Evolutionary conservation across 2,329 filamentous ascomycete species (phyloP).

Genomic region (Orbilia brochopaga): DNA sequence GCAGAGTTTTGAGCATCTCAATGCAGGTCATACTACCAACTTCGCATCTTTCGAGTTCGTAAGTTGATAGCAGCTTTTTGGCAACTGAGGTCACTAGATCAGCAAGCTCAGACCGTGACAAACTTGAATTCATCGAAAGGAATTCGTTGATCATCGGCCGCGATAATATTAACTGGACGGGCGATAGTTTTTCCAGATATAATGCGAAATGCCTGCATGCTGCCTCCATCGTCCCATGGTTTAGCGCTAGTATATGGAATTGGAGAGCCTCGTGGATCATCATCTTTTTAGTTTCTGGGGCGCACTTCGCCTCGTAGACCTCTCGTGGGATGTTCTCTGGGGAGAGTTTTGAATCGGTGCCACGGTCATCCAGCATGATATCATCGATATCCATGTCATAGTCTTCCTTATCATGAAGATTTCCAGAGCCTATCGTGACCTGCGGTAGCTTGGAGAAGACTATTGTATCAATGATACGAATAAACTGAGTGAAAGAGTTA

Average conservation of each 20-base stretch:
- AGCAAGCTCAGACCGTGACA: slow-evolving; percentile 58
- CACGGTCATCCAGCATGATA: slow-evolving; percentile 40
- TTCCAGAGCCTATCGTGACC: slow-evolving; percentile 6
- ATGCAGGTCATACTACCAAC: slow-evolving; percentile 72
- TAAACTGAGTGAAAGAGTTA: slow-evolving; percentile 30
- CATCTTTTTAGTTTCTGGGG: slow-evolving; percentile 51
- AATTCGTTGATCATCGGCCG: slow-evolving; percentile 53
- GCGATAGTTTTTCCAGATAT: slow-evolving; percentile 52
- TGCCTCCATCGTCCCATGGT: slow-evolving; percentile 25
- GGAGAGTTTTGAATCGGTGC: slow-evolving; percentile 45
- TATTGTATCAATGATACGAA: slow-evolving; percentile 20
- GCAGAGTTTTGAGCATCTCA: slow-evolving; percentile 70
- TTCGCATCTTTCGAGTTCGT: slow-evolving; percentile 75
- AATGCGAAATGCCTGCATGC: slow-evolving; percentile 50
- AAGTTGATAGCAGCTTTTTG: slow-evolving; percentile 62
- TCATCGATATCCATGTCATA: slow-evolving; percentile 60
- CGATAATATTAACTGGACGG: slow-evolving; percentile 52
- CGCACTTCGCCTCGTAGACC: slow-evolving; percentile 52
- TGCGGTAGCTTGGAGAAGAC: slow-evolving; percentile 32
- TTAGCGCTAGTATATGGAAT: slow-evolving; percentile 51
- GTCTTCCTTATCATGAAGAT: slow-evolving; percentile 42
- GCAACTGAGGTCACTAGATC: slow-evolving; percentile 61
- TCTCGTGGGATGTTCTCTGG: slow-evolving; percentile 51
- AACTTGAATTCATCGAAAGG: slow-evolving; percentile 47
- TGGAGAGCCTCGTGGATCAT: slow-evolving; percentile 51